Evolutionary conservation across 2,329 filamentous ascomycete genomes (phyloP).

Genomic region (Myriosclerotinia scirpicola): DNA sequence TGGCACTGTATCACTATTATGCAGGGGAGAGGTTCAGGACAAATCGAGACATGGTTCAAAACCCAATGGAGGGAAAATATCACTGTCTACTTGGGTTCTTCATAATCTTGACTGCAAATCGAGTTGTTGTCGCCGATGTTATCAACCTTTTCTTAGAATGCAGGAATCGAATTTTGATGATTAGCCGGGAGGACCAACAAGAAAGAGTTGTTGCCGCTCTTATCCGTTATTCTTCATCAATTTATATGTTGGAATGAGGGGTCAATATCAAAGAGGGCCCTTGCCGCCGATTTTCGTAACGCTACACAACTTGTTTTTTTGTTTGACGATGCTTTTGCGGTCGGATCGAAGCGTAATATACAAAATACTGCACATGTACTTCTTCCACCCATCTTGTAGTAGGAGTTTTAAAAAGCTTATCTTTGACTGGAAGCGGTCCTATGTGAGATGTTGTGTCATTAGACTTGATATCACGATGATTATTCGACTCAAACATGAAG

Average conservation of each 20-base stretch:
- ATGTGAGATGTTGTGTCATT: neutral
- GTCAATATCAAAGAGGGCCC: neutral
- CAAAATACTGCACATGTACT: neutral
- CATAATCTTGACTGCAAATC: neutral
- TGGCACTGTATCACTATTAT: neutral
- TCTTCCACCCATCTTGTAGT: neutral
- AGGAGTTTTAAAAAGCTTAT: neutral
- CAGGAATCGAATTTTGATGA: neutral
- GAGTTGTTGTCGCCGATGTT: constrained; percentile 9
- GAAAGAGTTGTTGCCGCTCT: neutral
- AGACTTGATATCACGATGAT: neutral
- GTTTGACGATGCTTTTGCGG: neutral
- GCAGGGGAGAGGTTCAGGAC: constrained; percentile 4
- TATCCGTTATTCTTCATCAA: neutral
- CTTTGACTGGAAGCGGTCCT: neutral
- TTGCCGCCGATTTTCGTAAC: neutral
- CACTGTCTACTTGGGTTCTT: neutral
- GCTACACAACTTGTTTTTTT: neutral
- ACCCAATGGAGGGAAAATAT: neutral
- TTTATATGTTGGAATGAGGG: neutral
- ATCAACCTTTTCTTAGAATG: neutral
- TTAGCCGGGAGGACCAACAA: neutral
- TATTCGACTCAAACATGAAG: neutral
- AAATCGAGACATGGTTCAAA: neutral
- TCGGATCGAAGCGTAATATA: neutral